phyloP scores from a whole-genome alignment of 257 asterid species.

The Knoxia roxburghii region DNA sequence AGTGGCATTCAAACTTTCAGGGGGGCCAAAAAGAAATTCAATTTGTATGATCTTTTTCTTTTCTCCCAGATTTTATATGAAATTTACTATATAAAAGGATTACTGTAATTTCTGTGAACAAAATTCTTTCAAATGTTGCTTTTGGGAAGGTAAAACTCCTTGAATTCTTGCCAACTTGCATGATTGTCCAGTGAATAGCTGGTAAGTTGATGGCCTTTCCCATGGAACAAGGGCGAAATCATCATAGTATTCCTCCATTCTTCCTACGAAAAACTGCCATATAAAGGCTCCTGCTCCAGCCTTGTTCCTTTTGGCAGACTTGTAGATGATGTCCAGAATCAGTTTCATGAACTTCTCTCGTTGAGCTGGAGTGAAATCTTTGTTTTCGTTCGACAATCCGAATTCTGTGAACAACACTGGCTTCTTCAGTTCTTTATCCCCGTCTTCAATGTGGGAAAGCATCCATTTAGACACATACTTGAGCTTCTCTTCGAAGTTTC shows the following conservation, averaged over 20 bases:
- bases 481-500: conserved; percentile 59
- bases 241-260: conserved; percentile 81
- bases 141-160: conserved; percentile 79
- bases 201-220: conserved; percentile 55
- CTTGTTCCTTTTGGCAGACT: conserved; percentile 55
- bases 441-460: conserved; percentile 97
- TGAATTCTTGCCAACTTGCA: conserved; percentile 79
- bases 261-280: conserved; percentile 92
- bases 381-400: conserved; percentile 72
- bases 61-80: background rate
- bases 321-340: conserved; percentile 65
- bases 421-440: conserved; percentile 83
- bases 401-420: conserved; percentile 87
- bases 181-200: conserved; percentile 73
- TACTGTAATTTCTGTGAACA: conserved; percentile 35
- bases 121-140: conserved; percentile 49
- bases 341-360: conserved; percentile 64
- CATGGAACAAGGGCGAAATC: conserved; percentile 95
- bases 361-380: conserved; percentile 55
- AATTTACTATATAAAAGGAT: too few relatives aligned
- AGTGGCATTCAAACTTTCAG: background rate
- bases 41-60: background rate
- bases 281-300: conserved; percentile 83
- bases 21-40: background rate
- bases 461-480: conserved; percentile 78